A percentile compares a stretch with the other conserved stretches of the same genome.
phyloP scores from a whole-genome alignment of 2,329 filamentous ascomycete genomes.

The Ceratocystiopsis sp. region DNA sequence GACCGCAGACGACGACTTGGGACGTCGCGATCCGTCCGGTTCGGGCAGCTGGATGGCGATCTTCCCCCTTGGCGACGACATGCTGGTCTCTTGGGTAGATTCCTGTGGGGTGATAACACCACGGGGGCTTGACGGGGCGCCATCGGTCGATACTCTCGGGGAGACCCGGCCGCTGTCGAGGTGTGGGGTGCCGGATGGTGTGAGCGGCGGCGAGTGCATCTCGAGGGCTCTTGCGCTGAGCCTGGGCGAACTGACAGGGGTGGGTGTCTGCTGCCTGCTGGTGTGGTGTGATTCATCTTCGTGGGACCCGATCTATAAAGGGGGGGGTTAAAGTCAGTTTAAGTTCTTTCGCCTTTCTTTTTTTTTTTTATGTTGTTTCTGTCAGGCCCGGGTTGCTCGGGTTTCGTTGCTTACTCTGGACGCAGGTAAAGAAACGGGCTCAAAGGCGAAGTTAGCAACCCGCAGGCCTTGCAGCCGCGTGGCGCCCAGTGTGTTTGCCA shows the following conservation, averaged over 20 bases:
- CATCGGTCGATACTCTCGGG: constrained; percentile 8
- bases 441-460: constrained; percentile 75
- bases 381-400: neutral
- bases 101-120: constrained; percentile 46
- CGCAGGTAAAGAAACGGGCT: constrained; percentile 73
- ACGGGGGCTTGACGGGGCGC: constrained; percentile 8
- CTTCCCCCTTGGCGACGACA: constrained; percentile 12
- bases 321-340: neutral
- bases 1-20: constrained; percentile 20
- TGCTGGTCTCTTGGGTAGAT: constrained; percentile 17
- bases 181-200: constrained; percentile 56
- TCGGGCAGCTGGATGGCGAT: constrained; percentile 23
- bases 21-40: constrained; percentile 21
- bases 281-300: constrained; percentile 43
- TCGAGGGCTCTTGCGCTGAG: constrained; percentile 50
- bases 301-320: constrained; percentile 35
- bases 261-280: constrained; percentile 47
- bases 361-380: no score
- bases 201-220: constrained; percentile 77
- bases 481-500: constrained; percentile 57
- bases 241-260: constrained; percentile 47
- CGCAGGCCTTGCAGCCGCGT: constrained; percentile 65
- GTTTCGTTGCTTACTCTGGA: constrained; percentile 45
- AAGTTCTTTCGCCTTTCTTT: neutral
- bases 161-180: constrained; percentile 20